Conservation (phyloP, 106 monocot species). For the Dioscorea dumetorum region DNA sequence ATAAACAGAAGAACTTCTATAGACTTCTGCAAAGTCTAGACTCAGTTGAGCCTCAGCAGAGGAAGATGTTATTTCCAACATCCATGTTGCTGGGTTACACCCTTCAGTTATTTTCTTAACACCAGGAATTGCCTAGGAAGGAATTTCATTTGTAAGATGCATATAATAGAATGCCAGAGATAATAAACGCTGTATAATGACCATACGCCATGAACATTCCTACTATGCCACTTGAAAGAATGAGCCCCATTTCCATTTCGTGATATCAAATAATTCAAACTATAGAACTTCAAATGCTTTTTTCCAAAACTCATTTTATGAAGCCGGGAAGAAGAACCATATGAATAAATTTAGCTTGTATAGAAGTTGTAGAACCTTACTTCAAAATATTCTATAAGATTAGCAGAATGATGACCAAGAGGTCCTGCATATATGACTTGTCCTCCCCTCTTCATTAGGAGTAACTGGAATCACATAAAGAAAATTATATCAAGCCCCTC, state of each 20-base stretch:
- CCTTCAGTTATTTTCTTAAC: constrained; percentile 67
- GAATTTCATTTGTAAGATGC: no score
- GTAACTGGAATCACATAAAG: not conserved
- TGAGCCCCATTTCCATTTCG: no score
- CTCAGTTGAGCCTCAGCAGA: constrained; percentile 44
- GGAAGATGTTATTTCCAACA: constrained; percentile 67
- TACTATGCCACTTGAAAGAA: no score
- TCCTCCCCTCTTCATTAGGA: constrained; percentile 23
- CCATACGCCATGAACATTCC: no score
- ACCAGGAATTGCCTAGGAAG: constrained; percentile 57
- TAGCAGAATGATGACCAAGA: constrained; percentile 14
- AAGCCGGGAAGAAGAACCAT: no score
- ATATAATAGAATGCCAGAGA: no score
- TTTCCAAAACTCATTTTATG: no score
- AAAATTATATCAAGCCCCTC: not conserved
- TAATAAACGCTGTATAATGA: no score
- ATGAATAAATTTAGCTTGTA: no score
- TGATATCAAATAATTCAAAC: no score
- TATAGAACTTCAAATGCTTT: no score
- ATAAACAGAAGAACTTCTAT: constrained; percentile 46
- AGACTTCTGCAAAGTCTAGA: constrained; percentile 72
- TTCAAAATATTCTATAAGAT: constrained; percentile 24
- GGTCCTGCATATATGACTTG: constrained; percentile 24
- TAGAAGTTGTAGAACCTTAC: constrained; percentile 3
- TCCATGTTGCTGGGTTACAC: constrained; percentile 94